These are phyloP conservation scores for Domatiomyces catenatus DNA, from an alignment of 2,329 filamentous ascomycete species.

Conservation along the genomic window DNA sequence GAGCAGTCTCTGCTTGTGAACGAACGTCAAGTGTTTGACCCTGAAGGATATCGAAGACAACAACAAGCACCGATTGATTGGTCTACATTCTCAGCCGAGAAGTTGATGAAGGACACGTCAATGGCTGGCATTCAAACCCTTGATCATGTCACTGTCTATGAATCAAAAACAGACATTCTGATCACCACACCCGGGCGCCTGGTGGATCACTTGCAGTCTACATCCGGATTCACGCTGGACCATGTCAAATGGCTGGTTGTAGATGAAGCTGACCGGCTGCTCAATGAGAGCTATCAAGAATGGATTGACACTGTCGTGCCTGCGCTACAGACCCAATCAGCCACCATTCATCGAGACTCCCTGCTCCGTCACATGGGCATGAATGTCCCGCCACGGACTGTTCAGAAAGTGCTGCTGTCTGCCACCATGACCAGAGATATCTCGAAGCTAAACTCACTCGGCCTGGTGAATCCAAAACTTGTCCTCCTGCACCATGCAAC, in stretches of 20 bases:
- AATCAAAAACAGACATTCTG: conserved; percentile 70
- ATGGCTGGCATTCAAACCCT: conserved; percentile 18
- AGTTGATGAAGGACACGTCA: conserved; percentile 26
- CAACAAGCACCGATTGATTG: conserved; percentile 30
- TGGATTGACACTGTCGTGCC: conserved; percentile 61
- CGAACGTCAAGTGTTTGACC: conserved; percentile 53
- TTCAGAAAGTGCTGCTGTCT: conserved; percentile 60
- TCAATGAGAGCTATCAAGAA: conserved; percentile 82
- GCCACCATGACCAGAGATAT: conserved; percentile 94
- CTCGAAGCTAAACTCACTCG: conserved; percentile 65
- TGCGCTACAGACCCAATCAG: conserved; percentile 71
- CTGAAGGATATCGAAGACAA: conserved; percentile 35
- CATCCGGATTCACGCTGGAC: conserved; percentile 63
- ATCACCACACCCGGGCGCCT: conserved; percentile 87
- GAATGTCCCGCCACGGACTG: conserved; percentile 55
- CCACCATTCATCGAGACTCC: conserved; percentile 73
- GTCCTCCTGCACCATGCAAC: conserved; percentile 28
- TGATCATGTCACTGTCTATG: conserved; percentile 49
- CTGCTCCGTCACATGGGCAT: conserved; percentile 56
- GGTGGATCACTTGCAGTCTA: conserved; percentile 88
- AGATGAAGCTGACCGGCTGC: conserved; percentile 84
- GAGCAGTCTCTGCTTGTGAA: conserved; percentile 50
- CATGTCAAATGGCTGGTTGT: conserved; percentile 76
- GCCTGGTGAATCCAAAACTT: conserved; percentile 49
- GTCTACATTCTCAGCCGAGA: conserved; percentile 32